These are phyloP conservation scores for Xylaria multiplex DNA, from an alignment of 2,329 filamentous ascomycete species.

Conservation along the genomic window DNA sequence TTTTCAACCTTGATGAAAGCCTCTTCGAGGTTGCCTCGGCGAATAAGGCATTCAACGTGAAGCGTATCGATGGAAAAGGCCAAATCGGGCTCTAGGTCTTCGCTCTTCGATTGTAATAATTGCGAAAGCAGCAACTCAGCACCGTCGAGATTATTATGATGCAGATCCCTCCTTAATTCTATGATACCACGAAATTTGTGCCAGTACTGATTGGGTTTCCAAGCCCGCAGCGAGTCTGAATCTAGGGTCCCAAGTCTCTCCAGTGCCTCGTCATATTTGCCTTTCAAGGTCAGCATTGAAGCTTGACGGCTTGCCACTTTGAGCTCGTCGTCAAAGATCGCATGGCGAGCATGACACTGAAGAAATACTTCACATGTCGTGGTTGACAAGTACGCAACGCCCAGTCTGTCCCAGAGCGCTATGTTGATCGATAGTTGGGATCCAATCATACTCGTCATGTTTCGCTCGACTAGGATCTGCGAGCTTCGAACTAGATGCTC, in stretches of 20 bases:
- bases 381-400: conserved; percentile 65
- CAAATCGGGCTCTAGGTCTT: conserved; percentile 64
- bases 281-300: conserved; percentile 71
- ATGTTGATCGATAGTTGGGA: conserved; percentile 77
- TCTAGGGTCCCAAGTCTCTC: conserved; percentile 68
- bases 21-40: conserved; percentile 58
- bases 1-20: conserved; percentile 61
- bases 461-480: conserved; percentile 81
- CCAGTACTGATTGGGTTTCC: conserved; percentile 82
- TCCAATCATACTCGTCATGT: conserved; percentile 77
- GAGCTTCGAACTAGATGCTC: conserved; percentile 86
- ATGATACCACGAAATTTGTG: conserved; percentile 73
- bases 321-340: conserved; percentile 78
- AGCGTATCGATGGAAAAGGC: conserved; percentile 62
- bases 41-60: conserved; percentile 62
- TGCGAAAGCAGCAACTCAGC: conserved; percentile 62
- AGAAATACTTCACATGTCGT: conserved; percentile 78
- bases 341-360: conserved; percentile 70
- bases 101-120: conserved; percentile 61
- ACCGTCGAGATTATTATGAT: conserved; percentile 62
- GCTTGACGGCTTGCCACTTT: conserved; percentile 78
- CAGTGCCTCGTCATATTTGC: conserved; percentile 76
- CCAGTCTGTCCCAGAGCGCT: conserved; percentile 80
- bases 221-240: conserved; percentile 71
- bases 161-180: conserved; percentile 70